These are phyloP conservation scores for Vachellia collinsii DNA, from an alignment of 306 rosid species.

Conservation along the genomic window DNA sequence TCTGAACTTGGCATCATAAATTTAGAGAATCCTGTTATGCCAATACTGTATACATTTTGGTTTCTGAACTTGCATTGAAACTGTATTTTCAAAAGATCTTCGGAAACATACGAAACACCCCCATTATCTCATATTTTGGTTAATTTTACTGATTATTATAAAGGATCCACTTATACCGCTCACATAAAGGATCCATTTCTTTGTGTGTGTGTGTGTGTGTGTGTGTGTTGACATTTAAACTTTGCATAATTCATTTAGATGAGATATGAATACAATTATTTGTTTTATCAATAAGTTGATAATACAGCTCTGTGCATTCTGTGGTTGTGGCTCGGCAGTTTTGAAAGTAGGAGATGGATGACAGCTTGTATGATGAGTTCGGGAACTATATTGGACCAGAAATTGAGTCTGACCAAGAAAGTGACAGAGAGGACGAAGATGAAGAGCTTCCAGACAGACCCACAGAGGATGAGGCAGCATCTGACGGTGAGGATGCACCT, in stretches of 20 bases:
- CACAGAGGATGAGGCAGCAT: constrained; percentile 46
- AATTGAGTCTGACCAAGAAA: constrained; percentile 86
- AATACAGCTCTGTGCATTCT: neutral
- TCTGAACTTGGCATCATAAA: neutral
- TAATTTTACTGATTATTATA: neutral
- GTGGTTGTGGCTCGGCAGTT: neutral
- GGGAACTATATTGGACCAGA: constrained; percentile 99
- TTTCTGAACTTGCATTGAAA: neutral
- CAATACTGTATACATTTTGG: neutral
- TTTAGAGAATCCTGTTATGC: neutral
- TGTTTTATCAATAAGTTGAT: neutral
- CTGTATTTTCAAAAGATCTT: neutral
- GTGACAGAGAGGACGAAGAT: constrained; percentile 74
- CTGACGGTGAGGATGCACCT: constrained; percentile 64
- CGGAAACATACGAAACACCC: neutral
- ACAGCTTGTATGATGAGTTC: constrained; percentile 92
- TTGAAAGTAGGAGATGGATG: constrained; percentile 63
- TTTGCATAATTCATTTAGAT: neutral
- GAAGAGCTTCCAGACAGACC: constrained; percentile 64
- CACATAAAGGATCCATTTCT: too few species aligned
- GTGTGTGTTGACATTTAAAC: neutral
- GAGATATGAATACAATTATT: neutral
- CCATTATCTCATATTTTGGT: too few species aligned
- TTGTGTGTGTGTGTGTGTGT: too few species aligned
- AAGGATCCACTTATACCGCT: neutral